Evolutionary conservation across 768 basidiomycete genomes (phyloP).

Genomic region (Tylopilus vinaceipallidus): DNA sequence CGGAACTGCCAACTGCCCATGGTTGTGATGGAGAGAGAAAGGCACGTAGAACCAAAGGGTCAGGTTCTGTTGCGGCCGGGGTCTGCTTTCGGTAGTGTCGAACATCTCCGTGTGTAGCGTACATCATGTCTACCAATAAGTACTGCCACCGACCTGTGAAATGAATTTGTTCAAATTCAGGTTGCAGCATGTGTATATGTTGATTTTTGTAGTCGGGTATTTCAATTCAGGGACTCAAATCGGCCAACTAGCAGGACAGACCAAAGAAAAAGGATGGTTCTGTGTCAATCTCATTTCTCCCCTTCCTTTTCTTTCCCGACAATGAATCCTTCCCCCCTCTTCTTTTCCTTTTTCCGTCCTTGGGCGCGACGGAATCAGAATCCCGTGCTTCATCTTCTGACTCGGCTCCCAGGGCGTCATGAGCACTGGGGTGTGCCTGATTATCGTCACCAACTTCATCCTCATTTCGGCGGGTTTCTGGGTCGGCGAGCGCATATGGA

Average conservation of each 20-base stretch:
- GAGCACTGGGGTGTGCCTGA: conserved; percentile 7
- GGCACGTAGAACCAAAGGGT: too few species aligned
- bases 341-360: conserved; percentile 52
- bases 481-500: conserved; percentile 26
- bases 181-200: too few species aligned
- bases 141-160: too few species aligned
- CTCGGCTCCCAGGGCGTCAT: conserved; percentile 9
- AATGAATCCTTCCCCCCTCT: conserved; percentile 53
- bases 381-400: conserved; percentile 25
- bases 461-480: conserved; percentile 19
- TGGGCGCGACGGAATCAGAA: conserved; percentile 30
- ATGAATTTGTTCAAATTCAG: too few species aligned
- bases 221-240: neutral
- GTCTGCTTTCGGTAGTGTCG: too few species aligned
- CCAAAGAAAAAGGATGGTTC: conserved; percentile 68
- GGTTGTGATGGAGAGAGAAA: too few species aligned
- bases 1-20: too few species aligned
- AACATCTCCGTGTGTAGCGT: too few species aligned
- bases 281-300: conserved; percentile 54
- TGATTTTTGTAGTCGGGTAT: too few species aligned
- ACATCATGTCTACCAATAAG: too few species aligned
- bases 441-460: conserved; percentile 7
- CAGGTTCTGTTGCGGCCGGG: too few species aligned
- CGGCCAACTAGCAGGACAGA: conserved; percentile 34
- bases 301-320: conserved; percentile 52